These are phyloP conservation scores for Ploettnerulaceae sp. DNA, from an alignment of 2,329 filamentous ascomycete species.

Conservation along the genomic window DNA sequence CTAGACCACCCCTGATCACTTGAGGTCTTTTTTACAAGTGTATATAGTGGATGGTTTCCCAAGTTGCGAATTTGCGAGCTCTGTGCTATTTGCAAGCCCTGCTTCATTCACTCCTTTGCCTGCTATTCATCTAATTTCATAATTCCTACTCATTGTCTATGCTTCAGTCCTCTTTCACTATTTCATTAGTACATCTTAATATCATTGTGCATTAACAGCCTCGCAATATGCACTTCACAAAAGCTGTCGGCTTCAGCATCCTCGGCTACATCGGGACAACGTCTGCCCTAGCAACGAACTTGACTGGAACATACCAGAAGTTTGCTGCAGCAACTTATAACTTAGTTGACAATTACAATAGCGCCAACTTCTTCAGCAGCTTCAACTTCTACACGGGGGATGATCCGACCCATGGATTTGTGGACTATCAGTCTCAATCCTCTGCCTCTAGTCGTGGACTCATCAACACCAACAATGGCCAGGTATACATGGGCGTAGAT, in stretches of 20 bases:
- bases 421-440: conserved; percentile 50
- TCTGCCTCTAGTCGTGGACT: conserved; percentile 52
- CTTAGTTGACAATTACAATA: conserved; percentile 38
- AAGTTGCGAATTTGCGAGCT: conserved; percentile 5
- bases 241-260: conserved; percentile 7
- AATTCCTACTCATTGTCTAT: not conserved
- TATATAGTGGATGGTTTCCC: conserved; percentile 1
- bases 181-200: not conserved
- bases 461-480: conserved; percentile 50
- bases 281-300: conserved; percentile 14
- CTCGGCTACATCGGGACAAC: conserved; percentile 11
- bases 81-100: not conserved
- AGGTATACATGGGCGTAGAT: conserved; percentile 67
- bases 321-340: conserved; percentile 15
- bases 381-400: conserved; percentile 47
- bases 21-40: not conserved
- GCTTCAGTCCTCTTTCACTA: not conserved
- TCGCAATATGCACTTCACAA: conserved; percentile 3
- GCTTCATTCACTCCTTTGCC: conserved; percentile 8
- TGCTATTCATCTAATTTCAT: not conserved
- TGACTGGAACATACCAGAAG: conserved; percentile 10
- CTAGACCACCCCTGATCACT: not conserved
- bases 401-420: conserved; percentile 65
- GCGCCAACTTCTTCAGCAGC: conserved; percentile 41
- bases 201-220: not conserved